Evolutionary conservation across 1,284 basidiomycete species (phyloP), one percentile per base, ranked within the genome.

Genomic region (Cryptococcus floricola): DNA sequence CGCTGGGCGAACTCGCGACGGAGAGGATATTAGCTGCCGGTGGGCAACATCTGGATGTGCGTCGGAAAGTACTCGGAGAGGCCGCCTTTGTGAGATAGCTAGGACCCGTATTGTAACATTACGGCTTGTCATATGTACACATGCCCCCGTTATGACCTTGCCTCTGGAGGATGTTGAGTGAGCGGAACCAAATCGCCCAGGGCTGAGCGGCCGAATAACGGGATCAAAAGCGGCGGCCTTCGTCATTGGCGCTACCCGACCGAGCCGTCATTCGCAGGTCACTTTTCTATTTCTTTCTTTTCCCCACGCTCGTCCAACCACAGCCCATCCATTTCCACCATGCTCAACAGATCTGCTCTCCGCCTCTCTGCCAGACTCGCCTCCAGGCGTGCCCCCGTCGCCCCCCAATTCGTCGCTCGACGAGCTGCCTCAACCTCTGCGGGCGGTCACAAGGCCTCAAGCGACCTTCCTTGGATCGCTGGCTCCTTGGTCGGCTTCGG

Each of bases 1-100:
- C 84, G 16, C 79, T 89, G 31, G 85, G 88, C 58, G 83, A 86
- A 63, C 79, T 91, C 7, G 85, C 88, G 1, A 87, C 86, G 4
- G 87, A 90, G 67, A 78, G 84, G 10, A 75, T 91, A 28, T 62
- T 77, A 23, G 67, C 59, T 1, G 62, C 64, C 4, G 67, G 68
- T 19, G 72, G 70, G 2, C 53, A 61, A 16, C 52, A 53, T 55
- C 54, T 71, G 46, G 58, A 61, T 12, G 50, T 57, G 2, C 53
- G 57, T 51, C 54, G 71, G 28, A 61, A 53, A 44, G 58, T 64
- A 23, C 41, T 69, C 25, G 77, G 81, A 49, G 85, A 46, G 34
- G 34, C 25, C 16, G 42, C 25, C 10, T n/a, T 42, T 34, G 31
- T 34, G 31, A 34, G 31, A 34, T 34, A 34, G 31, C 31, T 34